Evolutionary conservation across 2,329 filamentous ascomycete genomes (phyloP).

Genomic region (Grosmannia serpens): DNA sequence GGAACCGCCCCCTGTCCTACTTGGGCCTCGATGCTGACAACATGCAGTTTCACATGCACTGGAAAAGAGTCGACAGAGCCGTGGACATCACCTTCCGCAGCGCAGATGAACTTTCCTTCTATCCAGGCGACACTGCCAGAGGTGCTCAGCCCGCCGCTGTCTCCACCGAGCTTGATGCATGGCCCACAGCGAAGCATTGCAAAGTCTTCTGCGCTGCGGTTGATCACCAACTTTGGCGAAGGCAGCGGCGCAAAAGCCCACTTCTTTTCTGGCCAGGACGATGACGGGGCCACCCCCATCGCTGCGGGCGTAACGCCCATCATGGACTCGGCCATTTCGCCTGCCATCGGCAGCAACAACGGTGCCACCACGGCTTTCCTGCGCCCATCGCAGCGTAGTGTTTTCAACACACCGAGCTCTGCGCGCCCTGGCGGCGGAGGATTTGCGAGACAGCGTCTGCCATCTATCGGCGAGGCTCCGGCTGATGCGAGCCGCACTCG

Average conservation of each 20-base stretch:
- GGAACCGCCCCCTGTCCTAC: too few relatives aligned
- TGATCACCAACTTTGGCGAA: slow-evolving; percentile 81
- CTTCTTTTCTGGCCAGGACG: slow-evolving; percentile 45
- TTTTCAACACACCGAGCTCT: slow-evolving; percentile 58
- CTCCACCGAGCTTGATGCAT: slow-evolving; percentile 50
- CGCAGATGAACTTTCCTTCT: slow-evolving; percentile 38
- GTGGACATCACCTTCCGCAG: slow-evolving; percentile 76
- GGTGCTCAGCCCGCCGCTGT: slow-evolving; percentile 59
- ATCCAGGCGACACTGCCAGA: slow-evolving; percentile 45
- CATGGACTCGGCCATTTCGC: slow-evolving; percentile 64
- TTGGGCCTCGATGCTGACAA: neutral
- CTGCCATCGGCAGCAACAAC: slow-evolving; percentile 51
- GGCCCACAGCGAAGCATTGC: slow-evolving; percentile 53
- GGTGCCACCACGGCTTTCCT: slow-evolving; percentile 57
- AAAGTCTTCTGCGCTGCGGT: slow-evolving; percentile 74
- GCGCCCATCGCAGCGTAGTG: slow-evolving; percentile 54
- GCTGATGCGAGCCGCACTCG: slow-evolving; percentile 15
- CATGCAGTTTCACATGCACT: slow-evolving; percentile 67
- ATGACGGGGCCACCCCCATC: slow-evolving; percentile 57
- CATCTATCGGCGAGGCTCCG: slow-evolving; percentile 65
- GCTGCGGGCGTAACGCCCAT: slow-evolving; percentile 82
- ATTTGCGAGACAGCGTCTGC: slow-evolving; percentile 53
- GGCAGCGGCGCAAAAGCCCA: slow-evolving; percentile 44
- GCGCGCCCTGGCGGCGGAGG: slow-evolving; percentile 49
- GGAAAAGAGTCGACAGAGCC: slow-evolving; percentile 74